A percentile compares a stretch with the other conserved stretches of the same genome.
phyloP scores from a whole-genome alignment of 306 rosid genomes.

The Quercus berberidifolia region DNA sequence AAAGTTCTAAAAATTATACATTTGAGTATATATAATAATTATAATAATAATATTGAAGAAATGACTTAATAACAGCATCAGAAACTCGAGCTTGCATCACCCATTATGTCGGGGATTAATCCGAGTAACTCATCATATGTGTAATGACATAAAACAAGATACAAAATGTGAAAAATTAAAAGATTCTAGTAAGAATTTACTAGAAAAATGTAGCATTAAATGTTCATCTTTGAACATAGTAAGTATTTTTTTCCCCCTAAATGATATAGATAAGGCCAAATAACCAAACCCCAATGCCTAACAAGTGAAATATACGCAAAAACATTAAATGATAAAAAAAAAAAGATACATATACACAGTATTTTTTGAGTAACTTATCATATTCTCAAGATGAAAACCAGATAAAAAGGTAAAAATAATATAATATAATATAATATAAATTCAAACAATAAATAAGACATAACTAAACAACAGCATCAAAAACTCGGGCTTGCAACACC shows the following conservation, averaged over 20 bases:
- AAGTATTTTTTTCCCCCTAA: no score
- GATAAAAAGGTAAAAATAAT: not conserved
- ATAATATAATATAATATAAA: not conserved
- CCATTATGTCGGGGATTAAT: constrained; percentile 61
- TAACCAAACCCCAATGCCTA: no score
- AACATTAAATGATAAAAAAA: not conserved
- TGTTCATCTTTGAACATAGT: not conserved
- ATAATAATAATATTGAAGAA: not conserved
- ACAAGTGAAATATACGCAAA: not conserved
- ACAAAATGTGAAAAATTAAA: not conserved
- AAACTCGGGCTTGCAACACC: constrained; percentile 67
- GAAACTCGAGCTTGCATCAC: constrained; percentile 73
- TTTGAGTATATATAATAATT: no score
- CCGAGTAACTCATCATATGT: constrained; percentile 54
- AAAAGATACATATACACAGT: no score
- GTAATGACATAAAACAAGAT: not conserved
- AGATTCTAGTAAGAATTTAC: not conserved
- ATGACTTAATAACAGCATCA: constrained; percentile 28
- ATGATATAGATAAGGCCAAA: no score
- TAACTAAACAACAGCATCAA: constrained; percentile 34
- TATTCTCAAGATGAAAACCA: not conserved
- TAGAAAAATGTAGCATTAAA: not conserved
- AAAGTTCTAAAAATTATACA: not conserved
- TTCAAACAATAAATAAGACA: not conserved
- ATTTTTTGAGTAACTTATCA: not conserved